phyloP scores from a whole-genome alignment of 345 rosid genomes.

The Salix purpurea region DNA sequence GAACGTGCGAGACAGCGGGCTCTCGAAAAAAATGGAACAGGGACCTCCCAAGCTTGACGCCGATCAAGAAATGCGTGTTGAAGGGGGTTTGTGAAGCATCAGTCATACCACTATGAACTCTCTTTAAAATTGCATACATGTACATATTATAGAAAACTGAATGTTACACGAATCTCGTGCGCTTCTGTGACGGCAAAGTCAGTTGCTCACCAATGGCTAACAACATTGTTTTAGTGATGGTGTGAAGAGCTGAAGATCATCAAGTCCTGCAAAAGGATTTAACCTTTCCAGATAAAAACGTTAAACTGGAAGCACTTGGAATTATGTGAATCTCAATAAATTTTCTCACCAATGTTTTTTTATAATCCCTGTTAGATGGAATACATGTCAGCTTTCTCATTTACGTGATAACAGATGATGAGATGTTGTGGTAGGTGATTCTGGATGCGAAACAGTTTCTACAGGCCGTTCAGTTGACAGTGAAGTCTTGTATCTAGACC shows the following conservation, averaged over 20 bases:
- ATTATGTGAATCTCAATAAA: not conserved
- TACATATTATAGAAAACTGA: not conserved
- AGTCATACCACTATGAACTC: not conserved
- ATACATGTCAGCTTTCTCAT: not conserved
- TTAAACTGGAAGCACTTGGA: not conserved
- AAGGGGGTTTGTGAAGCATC: not conserved
- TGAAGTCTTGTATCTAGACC: not conserved
- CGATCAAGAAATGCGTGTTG: not conserved
- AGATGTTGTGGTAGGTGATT: not conserved
- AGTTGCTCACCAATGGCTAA: not conserved
- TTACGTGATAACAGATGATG: not conserved
- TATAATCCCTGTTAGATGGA: not conserved
- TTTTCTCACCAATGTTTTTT: not conserved
- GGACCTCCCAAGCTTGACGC: constrained; percentile 27
- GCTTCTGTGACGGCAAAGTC: not conserved
- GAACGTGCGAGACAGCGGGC: constrained; percentile 70
- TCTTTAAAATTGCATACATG: not conserved
- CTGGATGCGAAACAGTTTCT: not conserved
- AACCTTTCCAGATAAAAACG: not conserved
- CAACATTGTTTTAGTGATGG: not conserved
- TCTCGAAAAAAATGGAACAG: constrained; percentile 58
- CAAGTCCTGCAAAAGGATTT: not conserved
- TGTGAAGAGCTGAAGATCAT: not conserved
- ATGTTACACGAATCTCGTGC: not conserved
- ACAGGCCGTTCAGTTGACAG: not conserved